phyloP scores from a whole-genome alignment of 805 yeast species.

The Scheffersomyces amazonensis region DNA sequence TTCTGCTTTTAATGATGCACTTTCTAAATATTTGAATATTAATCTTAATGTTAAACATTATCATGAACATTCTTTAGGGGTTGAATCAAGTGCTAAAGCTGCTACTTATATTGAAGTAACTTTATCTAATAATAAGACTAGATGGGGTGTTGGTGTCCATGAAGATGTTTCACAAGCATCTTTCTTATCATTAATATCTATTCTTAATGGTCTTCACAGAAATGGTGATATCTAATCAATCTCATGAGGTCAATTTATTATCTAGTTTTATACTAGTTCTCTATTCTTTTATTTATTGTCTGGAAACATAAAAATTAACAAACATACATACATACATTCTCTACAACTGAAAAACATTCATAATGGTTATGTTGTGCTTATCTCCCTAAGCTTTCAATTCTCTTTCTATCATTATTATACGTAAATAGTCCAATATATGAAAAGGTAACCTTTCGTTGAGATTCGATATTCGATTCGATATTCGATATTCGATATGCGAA shows the following conservation, averaged over 20 bases:
- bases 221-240: conserved; percentile 3
- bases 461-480: no score
- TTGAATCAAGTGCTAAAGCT: conserved; percentile 68
- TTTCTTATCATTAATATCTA: conserved; percentile 62
- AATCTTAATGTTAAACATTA: conserved; percentile 63
- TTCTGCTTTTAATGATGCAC: conserved; percentile 68
- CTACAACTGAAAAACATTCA: no score
- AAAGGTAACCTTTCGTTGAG: no score
- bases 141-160: conserved; percentile 92
- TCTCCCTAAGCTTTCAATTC: no score
- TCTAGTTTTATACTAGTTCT: no score
- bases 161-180: conserved; percentile 89
- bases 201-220: conserved; percentile 48
- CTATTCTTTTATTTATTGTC: neutral
- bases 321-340: no score
- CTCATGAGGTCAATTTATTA: no score
- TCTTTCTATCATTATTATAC: no score
- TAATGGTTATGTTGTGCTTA: no score
- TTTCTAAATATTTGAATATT: conserved; percentile 45
- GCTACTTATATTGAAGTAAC: conserved; percentile 60
- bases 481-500: no score
- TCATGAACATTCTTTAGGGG: conserved; percentile 78
- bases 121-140: conserved; percentile 33
- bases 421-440: no score
- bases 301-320: neutral